Percentiles rank a stretch among this genome's conserved stretches.
Conservation (phyloP, 2,329 filamentous ascomycete species). For the Cordyceps pruinosa region DNA sequence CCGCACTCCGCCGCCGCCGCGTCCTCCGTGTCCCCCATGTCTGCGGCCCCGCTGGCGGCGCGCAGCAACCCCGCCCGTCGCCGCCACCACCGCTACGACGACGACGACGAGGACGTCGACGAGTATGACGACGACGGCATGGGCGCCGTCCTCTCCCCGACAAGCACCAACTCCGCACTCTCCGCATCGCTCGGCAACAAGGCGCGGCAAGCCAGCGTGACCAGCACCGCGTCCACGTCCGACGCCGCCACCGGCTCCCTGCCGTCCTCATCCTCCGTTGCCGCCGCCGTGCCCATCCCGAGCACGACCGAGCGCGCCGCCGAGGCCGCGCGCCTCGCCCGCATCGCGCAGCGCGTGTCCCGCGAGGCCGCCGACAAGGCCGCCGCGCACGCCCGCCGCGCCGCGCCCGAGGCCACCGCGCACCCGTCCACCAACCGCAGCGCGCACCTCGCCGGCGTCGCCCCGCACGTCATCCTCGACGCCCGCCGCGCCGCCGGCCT, state of each 20-base stretch:
- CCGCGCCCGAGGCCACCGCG: constrained; percentile 40
- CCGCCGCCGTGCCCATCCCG: constrained; percentile 20
- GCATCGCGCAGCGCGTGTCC: constrained; percentile 49
- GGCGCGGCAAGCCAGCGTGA: constrained; percentile 16
- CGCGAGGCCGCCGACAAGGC: constrained; percentile 50
- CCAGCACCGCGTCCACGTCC: constrained; percentile 13
- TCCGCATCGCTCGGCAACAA: constrained; percentile 14
- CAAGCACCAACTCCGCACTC: constrained; percentile 11
- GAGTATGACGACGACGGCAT: too few species aligned
- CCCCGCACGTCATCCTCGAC: constrained; percentile 65
- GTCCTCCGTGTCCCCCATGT: constrained; percentile 12
- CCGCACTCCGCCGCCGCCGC: constrained; percentile 24
- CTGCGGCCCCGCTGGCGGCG: neutral
- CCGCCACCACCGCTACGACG: constrained; percentile 1
- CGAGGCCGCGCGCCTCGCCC: constrained; percentile 54
- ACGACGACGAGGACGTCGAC: neutral
- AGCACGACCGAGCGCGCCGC: constrained; percentile 50
- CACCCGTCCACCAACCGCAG: constrained; percentile 52
- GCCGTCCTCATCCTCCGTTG: constrained; percentile 16
- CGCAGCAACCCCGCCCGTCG: constrained; percentile 7
- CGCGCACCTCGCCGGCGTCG: constrained; percentile 48
- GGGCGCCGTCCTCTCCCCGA: constrained; percentile 12
- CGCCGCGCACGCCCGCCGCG: constrained; percentile 47
- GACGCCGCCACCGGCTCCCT: constrained; percentile 6
- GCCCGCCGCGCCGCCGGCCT: constrained; percentile 72